A percentile compares a stretch with the other conserved stretches of the same genome.
These are phyloP conservation scores for Aspergillus chevalieri DNA, from an alignment of 2,329 filamentous ascomycete species.

Conservation along the genomic window DNA sequence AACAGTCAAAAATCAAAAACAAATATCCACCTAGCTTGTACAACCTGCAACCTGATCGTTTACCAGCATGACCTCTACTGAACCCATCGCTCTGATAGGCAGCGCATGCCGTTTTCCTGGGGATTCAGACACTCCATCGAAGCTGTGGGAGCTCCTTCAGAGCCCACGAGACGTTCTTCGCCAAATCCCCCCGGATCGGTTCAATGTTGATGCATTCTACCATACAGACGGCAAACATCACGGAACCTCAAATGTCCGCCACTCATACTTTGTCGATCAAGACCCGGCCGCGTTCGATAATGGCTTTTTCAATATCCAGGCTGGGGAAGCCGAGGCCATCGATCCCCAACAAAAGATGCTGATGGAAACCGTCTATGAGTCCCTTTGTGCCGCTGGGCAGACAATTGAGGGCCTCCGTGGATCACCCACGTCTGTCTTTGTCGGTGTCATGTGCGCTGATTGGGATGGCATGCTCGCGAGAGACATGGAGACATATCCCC, in stretches of 20 bases:
- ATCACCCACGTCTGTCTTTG: neutral
- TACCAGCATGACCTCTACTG: neutral
- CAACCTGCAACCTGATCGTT: neutral
- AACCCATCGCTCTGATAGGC: constrained; percentile 1
- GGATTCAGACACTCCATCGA: neutral
- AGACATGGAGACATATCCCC: constrained; percentile 11
- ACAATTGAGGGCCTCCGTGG: neutral
- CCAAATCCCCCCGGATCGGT: neutral
- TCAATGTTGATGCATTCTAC: neutral
- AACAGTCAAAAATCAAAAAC: neutral
- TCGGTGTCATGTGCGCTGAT: constrained; percentile 18
- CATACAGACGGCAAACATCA: neutral
- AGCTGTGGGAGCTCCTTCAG: neutral
- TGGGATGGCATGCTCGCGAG: constrained; percentile 12
- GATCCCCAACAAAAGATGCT: neutral
- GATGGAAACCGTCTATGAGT: constrained; percentile 1
- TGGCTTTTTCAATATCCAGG: neutral
- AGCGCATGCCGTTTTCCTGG: constrained; percentile 1
- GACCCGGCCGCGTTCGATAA: neutral
- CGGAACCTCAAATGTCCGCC: neutral
- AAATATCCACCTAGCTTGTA: neutral
- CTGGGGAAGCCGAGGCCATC: neutral
- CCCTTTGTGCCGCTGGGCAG: neutral
- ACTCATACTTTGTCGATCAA: neutral
- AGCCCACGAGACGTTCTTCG: neutral